Conservation (phyloP, 2,329 filamentous ascomycete species). For the Plenodomus biglobosus region DNA sequence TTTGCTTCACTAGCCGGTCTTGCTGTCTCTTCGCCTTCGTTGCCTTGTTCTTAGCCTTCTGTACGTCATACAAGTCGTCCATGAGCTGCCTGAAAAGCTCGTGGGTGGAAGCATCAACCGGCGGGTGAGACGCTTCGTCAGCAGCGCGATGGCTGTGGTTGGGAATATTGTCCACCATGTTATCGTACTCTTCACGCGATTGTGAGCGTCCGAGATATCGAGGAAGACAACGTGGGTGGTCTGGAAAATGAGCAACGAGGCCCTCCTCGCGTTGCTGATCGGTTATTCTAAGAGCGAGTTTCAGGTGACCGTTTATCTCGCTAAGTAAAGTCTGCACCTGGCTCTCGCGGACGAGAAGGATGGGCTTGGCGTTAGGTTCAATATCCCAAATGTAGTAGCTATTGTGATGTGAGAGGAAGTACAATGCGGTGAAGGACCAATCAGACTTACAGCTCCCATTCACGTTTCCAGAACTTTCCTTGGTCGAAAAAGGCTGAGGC, state of each 20-base stretch:
- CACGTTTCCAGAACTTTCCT: conserved; percentile 59
- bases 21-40: conserved; percentile 54
- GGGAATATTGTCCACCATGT: conserved; percentile 33
- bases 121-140: conserved; percentile 21
- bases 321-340: conserved; percentile 68
- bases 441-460: conserved; percentile 74
- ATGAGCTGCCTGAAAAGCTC: conserved; percentile 59
- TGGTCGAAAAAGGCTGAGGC: conserved; percentile 59
- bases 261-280: conserved; percentile 52
- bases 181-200: conserved; percentile 50
- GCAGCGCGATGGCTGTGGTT: conserved; percentile 10
- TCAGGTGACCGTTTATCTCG: conserved; percentile 61
- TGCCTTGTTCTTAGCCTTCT: conserved; percentile 53
- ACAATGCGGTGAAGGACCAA: background rate
- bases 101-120: conserved; percentile 43
- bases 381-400: conserved; percentile 68
- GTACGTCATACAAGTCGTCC: conserved; percentile 53
- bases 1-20: conserved; percentile 54
- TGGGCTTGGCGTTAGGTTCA: conserved; percentile 49
- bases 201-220: conserved; percentile 64
- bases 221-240: conserved; percentile 63
- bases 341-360: conserved; percentile 66
- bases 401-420: conserved; percentile 2
- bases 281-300: conserved; percentile 62
- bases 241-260: conserved; percentile 64